Evolutionary conservation across 108 stramenopile species (phyloP).

Genomic region (Stephanodiscus minutulus): DNA sequence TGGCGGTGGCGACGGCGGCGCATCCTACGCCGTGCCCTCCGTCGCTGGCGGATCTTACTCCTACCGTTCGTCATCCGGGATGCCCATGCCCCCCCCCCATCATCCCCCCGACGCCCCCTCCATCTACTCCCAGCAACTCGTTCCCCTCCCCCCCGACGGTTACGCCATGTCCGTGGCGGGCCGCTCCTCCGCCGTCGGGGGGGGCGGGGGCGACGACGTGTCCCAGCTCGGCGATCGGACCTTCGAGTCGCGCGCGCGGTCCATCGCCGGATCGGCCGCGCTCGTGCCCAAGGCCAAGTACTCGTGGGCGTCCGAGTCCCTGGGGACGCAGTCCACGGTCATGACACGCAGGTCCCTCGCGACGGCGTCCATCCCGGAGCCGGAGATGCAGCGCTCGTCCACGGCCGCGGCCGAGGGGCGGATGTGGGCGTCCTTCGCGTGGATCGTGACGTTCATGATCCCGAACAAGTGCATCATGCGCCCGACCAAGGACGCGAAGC

Average conservation of each 20-base stretch:
- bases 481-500: constrained; percentile 52
- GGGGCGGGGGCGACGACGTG: constrained; percentile 28
- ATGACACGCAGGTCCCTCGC: constrained; percentile 41
- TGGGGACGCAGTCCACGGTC: constrained; percentile 49
- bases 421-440: constrained; percentile 46
- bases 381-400: not conserved
- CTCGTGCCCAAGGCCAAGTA: constrained; percentile 55
- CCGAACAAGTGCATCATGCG: constrained; percentile 50
- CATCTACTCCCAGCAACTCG: constrained; percentile 30
- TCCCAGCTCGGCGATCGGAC: constrained; percentile 43
- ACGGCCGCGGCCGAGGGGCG: constrained; percentile 15
- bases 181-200: no score
- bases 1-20: not conserved
- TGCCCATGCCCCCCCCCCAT: not conserved
- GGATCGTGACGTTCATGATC: constrained; percentile 43
- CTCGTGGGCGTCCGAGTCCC: constrained; percentile 41
- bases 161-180: no score
- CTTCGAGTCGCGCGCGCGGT: constrained; percentile 46
- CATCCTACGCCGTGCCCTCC: not conserved
- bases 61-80: not conserved
- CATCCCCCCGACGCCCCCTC: constrained; percentile 21
- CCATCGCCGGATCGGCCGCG: constrained; percentile 43
- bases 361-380: constrained; percentile 43
- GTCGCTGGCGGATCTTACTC: not conserved
- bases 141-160: constrained; percentile 17